A percentile compares a stretch with the other conserved stretches of the same genome.
phyloP scores from a whole-genome alignment of 2,329 filamentous ascomycete genomes.

The Aspergillus sp. region DNA sequence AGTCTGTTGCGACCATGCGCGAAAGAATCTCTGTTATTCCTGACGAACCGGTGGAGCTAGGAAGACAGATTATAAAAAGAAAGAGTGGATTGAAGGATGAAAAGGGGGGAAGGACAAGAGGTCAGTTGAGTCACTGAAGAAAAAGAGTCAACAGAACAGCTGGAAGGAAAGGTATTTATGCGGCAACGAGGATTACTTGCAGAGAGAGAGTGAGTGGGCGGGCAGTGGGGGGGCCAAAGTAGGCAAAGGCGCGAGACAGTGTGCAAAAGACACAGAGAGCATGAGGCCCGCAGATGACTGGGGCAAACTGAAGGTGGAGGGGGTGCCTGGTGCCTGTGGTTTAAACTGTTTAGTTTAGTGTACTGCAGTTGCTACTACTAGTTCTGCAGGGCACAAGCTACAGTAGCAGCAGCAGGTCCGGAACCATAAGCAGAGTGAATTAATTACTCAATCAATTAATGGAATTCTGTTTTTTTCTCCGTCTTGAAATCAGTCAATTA shows the following conservation, averaged over 20 bases:
- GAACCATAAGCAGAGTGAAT: background rate
- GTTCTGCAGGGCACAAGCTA: background rate
- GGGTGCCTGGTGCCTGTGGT: conserved; percentile 11
- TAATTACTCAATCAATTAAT: no score
- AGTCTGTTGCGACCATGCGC: conserved; percentile 1
- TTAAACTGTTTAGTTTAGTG: background rate
- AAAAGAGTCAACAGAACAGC: background rate
- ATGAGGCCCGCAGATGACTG: conserved; percentile 7
- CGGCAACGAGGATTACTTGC: background rate
- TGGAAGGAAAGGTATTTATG: background rate
- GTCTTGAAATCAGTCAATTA: no score
- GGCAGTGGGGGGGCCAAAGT: background rate
- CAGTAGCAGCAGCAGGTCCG: background rate
- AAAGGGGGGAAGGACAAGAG: background rate
- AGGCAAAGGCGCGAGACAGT: background rate
- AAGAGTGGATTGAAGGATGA: background rate
- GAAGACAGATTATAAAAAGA: background rate
- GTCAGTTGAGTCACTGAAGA: background rate
- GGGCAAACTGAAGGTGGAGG: background rate
- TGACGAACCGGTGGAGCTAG: background rate
- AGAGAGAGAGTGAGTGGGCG: background rate
- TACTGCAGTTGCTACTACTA: no score
- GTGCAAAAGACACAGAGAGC: background rate
- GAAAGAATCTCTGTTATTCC: background rate
- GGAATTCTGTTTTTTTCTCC: no score